A percentile compares a stretch with the other conserved stretches of the same genome.
phyloP scores from a whole-genome alignment of 257 asterid genomes.

The Petrea volubilis region DNA sequence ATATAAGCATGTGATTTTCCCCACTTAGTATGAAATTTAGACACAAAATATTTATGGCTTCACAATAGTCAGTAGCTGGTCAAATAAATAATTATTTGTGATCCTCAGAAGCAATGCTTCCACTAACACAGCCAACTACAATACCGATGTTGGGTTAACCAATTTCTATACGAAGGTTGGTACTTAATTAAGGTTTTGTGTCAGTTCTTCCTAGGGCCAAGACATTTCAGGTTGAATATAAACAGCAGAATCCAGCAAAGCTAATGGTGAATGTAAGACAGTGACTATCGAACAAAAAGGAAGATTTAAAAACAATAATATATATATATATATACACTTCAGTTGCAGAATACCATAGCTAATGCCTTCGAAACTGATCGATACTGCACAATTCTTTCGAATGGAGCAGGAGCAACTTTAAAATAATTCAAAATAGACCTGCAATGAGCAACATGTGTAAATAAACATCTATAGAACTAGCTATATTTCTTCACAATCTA shows the following conservation, averaged over 20 bases:
- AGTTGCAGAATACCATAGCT: constrained; percentile 43
- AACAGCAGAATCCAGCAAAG: not conserved
- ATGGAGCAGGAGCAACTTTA: constrained; percentile 82
- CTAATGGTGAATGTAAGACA: not conserved
- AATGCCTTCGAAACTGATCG: constrained; percentile 37
- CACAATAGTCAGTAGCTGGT: not conserved
- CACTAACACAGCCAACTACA: not conserved
- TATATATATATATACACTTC: too few species aligned
- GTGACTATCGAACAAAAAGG: too few species aligned
- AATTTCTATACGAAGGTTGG: not conserved
- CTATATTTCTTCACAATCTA: not conserved
- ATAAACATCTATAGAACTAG: not conserved
- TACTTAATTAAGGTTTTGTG: not conserved
- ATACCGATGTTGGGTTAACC: not conserved
- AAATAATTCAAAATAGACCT: constrained; percentile 76
- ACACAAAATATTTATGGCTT: not conserved
- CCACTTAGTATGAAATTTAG: not conserved
- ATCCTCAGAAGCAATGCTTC: not conserved
- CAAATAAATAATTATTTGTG: not conserved
- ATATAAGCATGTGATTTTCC: not conserved
- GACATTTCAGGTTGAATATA: not conserved
- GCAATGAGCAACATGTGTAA: constrained; percentile 21
- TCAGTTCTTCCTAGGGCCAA: not conserved
- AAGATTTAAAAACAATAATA: not conserved
- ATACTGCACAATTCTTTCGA: constrained; percentile 57